Base-by-base conservation (phyloP, 805 yeast genomes). In the Spathaspora arborariae region DNA sequence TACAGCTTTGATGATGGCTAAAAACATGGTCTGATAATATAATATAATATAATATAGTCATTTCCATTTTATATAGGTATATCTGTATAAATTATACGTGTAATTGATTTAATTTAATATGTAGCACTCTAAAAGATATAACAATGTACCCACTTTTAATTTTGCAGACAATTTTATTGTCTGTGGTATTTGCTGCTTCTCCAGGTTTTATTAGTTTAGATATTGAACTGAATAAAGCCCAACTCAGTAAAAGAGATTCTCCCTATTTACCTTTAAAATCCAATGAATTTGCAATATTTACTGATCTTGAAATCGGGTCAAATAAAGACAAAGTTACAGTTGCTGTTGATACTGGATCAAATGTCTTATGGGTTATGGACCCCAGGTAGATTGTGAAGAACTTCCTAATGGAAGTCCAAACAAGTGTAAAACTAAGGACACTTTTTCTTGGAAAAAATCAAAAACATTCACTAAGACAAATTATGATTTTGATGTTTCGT, bases 381-480 rank as follows among this genome's bases (percentile, higher is more conserved):
- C 41, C 13, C 45, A 49, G 26, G 54, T 47, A 2, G 19, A 7
- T 2, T 54, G 57, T 39, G 15, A n/a, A n/a, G n/a, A n/a, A n/a
- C n/a, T n/a, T n/a, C n/a, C n/a, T n/a, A n/a, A n/a, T n/a, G n/a
- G n/a, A n/a, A n/a, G n/a, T n/a, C n/a, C n/a, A n/a, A n/a, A n/a
- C n/a, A n/a, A n/a, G n/a, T 79, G 84, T 54, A 64, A 74, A 1
- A 37, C 54, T 9, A 68, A 67, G 54, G 84, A 83, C 4, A 72
- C 81, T 1, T 79, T 78, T 57, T 68, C 73, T 53, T 65, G 74
- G 6, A 56, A 54, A 4, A 45, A 52, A 4, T 76, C 82, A 1
- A 51, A 56, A 20, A 46, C 76, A 1, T 79, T 72, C n/a, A n/a
- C n/a, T 62, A 51, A 57, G 5, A 51, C 57, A 5, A 47, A 53